Percentiles rank a stretch among this genome's conserved stretches.
phyloP scores from a whole-genome alignment of 257 asterid genomes.

The Gentiana macrophylla region DNA sequence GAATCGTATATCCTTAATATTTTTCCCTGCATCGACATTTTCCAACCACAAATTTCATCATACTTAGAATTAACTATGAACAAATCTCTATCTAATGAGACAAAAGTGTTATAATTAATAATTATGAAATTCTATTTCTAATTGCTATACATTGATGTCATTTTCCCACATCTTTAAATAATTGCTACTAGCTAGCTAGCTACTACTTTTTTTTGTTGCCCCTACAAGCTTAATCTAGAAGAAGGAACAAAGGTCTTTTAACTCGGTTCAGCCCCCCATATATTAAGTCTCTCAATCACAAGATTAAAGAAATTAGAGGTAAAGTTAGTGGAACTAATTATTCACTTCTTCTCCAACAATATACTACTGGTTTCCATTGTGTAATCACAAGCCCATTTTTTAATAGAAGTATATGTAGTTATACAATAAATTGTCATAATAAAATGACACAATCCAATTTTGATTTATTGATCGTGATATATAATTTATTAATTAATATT shows the following conservation, averaged over 20 bases:
- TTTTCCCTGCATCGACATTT: no score
- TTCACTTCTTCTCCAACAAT: slow-evolving; percentile 32
- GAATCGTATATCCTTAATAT: no score
- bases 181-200: slow-evolving; percentile 17
- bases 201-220: slow-evolving; percentile 8
- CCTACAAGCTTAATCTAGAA: slow-evolving; percentile 24
- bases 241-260: slow-evolving; percentile 28
- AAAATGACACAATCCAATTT: no score
- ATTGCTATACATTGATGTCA: neutral
- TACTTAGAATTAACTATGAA: no score
- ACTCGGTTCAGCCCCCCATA: slow-evolving; percentile 59
- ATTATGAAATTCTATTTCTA: no score
- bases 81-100: no score
- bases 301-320: slow-evolving; percentile 35
- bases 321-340: slow-evolving; percentile 76
- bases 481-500: no score
- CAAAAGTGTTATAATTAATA: no score
- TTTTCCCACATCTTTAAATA: slow-evolving; percentile 40
- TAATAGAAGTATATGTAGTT: no score
- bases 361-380: slow-evolving; percentile 13
- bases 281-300: slow-evolving; percentile 30
- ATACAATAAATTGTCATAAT: no score
- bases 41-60: no score
- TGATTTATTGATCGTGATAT: no score
- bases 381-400: slow-evolving; percentile 9